Conservation (phyloP, 1,284 basidiomycete genomes). For the Trametes pubescens region DNA sequence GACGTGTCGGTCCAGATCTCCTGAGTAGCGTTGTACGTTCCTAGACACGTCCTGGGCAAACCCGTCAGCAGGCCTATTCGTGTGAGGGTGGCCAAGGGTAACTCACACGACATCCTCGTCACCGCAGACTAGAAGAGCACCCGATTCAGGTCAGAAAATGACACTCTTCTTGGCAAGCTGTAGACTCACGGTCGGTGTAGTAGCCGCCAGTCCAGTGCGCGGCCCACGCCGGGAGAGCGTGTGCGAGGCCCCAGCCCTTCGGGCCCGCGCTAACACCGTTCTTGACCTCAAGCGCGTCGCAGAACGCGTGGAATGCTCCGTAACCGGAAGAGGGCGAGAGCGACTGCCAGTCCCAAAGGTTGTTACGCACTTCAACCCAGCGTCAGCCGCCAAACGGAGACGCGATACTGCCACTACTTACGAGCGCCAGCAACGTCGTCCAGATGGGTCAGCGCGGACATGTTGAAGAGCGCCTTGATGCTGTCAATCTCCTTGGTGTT, state of each 20-base stretch:
- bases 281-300: constrained; percentile 77
- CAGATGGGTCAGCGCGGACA: constrained; percentile 61
- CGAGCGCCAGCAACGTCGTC: constrained; percentile 73
- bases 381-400: neutral
- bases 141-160: neutral
- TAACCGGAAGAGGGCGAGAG: constrained; percentile 55
- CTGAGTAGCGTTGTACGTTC: constrained; percentile 59
- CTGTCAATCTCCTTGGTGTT: constrained; percentile 54
- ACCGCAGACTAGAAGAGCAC: constrained; percentile 52
- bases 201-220: constrained; percentile 60
- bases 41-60: constrained; percentile 59
- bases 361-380: constrained; percentile 56
- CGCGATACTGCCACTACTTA: constrained; percentile 38
- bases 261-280: constrained; percentile 61
- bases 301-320: constrained; percentile 67
- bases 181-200: constrained; percentile 49
- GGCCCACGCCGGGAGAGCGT: constrained; percentile 70
- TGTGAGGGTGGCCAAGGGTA: neutral
- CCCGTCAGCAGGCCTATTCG: neutral
- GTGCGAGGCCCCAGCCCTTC: constrained; percentile 67
- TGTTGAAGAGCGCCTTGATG: constrained; percentile 66
- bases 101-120: constrained; percentile 51
- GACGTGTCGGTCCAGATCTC: constrained; percentile 59
- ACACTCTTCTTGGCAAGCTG: neutral
- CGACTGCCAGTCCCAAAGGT: constrained; percentile 62